Evolutionary conservation across 345 rosid genomes (phyloP).

Genomic region (Anacardium occidentale): DNA sequence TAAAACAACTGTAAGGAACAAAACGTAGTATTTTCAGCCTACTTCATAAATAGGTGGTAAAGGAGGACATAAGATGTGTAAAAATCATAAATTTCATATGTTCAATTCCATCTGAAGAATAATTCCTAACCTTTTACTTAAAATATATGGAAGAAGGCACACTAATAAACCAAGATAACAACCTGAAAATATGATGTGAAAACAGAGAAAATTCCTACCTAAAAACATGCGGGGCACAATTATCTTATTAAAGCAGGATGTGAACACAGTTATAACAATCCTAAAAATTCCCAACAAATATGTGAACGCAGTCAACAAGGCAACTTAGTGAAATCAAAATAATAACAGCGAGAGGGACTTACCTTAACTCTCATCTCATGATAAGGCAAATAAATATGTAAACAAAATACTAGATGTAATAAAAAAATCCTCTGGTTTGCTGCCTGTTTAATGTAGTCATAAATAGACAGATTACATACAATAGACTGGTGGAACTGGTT

Average conservation of each 20-base stretch:
- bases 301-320: neutral
- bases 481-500: constrained; percentile 13
- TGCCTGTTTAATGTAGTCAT: neutral
- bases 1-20: neutral
- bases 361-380: neutral
- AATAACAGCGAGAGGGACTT: neutral
- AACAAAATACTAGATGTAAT: constrained; percentile 1
- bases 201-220: neutral
- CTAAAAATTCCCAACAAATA: neutral
- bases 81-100: neutral
- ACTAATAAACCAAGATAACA: neutral
- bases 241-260: neutral
- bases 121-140: neutral
- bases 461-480: constrained; percentile 25
- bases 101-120: too few species aligned
- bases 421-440: neutral
- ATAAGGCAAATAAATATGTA: neutral
- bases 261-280: neutral
- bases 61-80: neutral
- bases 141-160: neutral
- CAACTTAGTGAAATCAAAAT: neutral
- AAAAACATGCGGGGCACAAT: neutral
- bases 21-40: neutral
- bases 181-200: neutral
- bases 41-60: neutral